Base-by-base conservation (phyloP, 1,284 basidiomycete species). In the Puccinia triticina region DNA sequence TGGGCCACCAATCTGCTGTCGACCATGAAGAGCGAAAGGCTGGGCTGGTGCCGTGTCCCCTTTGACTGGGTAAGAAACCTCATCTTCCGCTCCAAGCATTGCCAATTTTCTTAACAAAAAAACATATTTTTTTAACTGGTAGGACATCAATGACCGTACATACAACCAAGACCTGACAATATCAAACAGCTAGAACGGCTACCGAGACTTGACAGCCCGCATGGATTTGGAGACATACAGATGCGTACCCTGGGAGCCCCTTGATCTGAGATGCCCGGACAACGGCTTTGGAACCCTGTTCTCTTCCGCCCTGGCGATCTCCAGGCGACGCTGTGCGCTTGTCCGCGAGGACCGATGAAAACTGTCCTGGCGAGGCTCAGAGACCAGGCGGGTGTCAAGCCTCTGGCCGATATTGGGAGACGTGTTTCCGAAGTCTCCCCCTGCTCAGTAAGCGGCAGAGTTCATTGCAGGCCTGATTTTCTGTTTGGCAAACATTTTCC, bases 1-100 rank as follows among this genome's bases (percentile, higher is more conserved):
- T 93, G 93, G 43, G 97, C 94, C 88, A 90, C 92, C 79, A 99
- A 99, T 88, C 97, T 99, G 86, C 87, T 98, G 43, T 92, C 92
- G 72, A 92, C 93, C 0, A 93, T 90, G 23, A 91, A 92, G 83
- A 90, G 91, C 2, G 91, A 92, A 82, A 93, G 94, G 16, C 55
- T 74, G 26, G 55, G 84, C 83, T 77, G 85, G 85, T 83, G 85
- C 83, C 50, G 85, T 84, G 67, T 85, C 83, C 55, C 85, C 82
- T 59, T 85, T 85, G 83, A 85, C 83, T 85, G 85, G 85, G 78
- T 83, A 59, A n/a, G n/a, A n/a, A 66, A 83, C 0, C 96, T 96
- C 12, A 43, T 71, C 46, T 67, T 75, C 48, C 12, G 5, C 16
- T 82, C 23, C 66, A 16, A 71, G 5, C 14, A 3, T 32, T 37